Evolutionary conservation across 345 rosid genomes (phyloP).

Genomic region (Eutrema yunnanense): DNA sequence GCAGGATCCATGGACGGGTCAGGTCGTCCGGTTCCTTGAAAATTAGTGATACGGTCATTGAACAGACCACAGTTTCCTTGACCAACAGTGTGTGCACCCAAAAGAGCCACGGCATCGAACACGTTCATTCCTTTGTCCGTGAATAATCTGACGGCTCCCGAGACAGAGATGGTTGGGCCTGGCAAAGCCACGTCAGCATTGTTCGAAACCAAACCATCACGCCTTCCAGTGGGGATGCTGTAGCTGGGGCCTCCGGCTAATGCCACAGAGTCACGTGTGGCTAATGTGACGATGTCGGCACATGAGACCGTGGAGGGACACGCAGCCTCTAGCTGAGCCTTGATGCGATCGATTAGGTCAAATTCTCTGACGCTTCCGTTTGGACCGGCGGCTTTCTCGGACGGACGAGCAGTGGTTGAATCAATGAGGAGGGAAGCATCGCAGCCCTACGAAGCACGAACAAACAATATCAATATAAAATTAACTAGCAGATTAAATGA

Average conservation of each 20-base stretch:
- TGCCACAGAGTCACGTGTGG: constrained; percentile 28
- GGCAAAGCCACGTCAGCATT: constrained; percentile 40
- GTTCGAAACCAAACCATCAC: constrained; percentile 46
- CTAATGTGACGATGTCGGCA: constrained; percentile 43
- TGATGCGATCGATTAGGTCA: constrained; percentile 55
- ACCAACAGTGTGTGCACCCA: constrained; percentile 66
- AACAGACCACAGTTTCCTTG: constrained; percentile 44
- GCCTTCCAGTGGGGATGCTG: constrained; percentile 54
- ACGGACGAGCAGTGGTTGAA: constrained; percentile 31
- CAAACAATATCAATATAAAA: not conserved
- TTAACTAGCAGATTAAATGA: not conserved
- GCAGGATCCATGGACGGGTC: constrained; percentile 47
- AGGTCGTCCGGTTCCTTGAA: constrained; percentile 38
- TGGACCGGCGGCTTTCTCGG: constrained; percentile 65
- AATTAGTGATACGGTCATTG: constrained; percentile 50
- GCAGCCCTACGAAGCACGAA: constrained; percentile 47
- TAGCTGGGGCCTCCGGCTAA: constrained; percentile 40
- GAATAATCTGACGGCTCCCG: constrained; percentile 41
- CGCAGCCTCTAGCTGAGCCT: constrained; percentile 42
- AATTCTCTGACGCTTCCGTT: constrained; percentile 59
- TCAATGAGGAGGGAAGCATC: constrained; percentile 77
- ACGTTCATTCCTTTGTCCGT: constrained; percentile 25
- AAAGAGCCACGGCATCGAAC: constrained; percentile 47
- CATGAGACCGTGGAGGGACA: constrained; percentile 72
- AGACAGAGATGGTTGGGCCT: constrained; percentile 39